phyloP scores from a whole-genome alignment of 805 yeast genomes.

The Citeromyces matritensis region DNA sequence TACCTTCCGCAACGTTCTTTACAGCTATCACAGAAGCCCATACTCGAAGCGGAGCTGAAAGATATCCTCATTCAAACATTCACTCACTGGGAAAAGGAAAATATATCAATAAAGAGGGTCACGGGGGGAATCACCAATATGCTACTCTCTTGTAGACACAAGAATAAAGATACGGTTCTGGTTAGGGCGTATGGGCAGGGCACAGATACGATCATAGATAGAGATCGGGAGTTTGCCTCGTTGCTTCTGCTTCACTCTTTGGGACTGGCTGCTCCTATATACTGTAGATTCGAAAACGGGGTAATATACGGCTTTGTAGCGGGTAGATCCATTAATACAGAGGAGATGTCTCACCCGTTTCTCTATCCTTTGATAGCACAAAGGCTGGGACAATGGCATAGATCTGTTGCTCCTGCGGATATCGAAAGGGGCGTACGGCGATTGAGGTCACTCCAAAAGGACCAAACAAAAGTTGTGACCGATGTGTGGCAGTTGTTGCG shows the following conservation, averaged over 20 bases:
- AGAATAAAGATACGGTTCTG: slow-evolving; percentile 23
- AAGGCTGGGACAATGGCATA: slow-evolving; percentile 61
- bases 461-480: slow-evolving; percentile 13
- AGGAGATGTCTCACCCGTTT: slow-evolving; percentile 30
- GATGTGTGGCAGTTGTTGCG: slow-evolving; percentile 46
- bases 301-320: slow-evolving; percentile 54
- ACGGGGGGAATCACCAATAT: slow-evolving; percentile 56
- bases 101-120: slow-evolving; percentile 23
- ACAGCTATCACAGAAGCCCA: no score
- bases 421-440: slow-evolving; percentile 31
- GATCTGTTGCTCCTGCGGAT: slow-evolving; percentile 23
- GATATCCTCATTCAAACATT: slow-evolving; percentile 25
- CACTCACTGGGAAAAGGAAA: slow-evolving; percentile 16
- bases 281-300: slow-evolving; percentile 59
- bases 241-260: slow-evolving; percentile 47
- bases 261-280: slow-evolving; percentile 52
- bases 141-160: slow-evolving; percentile 29
- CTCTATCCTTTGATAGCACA: slow-evolving; percentile 47
- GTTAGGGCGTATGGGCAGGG: slow-evolving; percentile 68
- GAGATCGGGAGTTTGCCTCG: slow-evolving; percentile 61
- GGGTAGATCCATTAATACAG: slow-evolving; percentile 44
- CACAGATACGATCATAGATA: slow-evolving; percentile 54
- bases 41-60: no score
- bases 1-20: no score
- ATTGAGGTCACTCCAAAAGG: slow-evolving; percentile 14